Conservation (phyloP, 345 rosid species). For the Mangifera indica region DNA sequence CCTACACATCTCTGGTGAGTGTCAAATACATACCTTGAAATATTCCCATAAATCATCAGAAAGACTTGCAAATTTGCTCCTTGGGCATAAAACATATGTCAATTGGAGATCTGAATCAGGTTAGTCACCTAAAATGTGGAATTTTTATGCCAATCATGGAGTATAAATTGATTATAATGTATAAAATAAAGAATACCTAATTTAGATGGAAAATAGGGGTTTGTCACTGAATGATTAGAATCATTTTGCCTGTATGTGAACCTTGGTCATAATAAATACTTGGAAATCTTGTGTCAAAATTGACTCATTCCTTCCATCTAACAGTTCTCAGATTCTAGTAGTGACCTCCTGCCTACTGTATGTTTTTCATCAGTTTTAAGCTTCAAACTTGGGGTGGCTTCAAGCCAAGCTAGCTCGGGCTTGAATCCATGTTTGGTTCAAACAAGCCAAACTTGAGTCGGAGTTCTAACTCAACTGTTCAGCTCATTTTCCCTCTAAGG, state of each 20-base stretch:
- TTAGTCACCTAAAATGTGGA: neutral
- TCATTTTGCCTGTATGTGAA: neutral
- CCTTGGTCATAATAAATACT: neutral
- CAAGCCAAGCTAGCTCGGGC: no score
- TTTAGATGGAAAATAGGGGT: neutral
- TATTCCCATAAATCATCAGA: neutral
- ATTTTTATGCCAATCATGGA: neutral
- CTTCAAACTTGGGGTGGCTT: no score
- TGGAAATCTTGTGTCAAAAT: neutral
- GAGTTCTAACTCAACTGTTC: no score
- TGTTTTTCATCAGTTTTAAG: neutral
- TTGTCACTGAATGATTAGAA: neutral
- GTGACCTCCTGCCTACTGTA: neutral
- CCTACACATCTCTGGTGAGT: constrained; percentile 86
- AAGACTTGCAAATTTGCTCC: constrained; percentile 2
- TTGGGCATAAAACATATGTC: neutral
- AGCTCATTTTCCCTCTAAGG: no score
- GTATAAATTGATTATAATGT: neutral
- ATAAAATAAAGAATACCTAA: neutral
- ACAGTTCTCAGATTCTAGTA: neutral
- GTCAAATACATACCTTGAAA: constrained; percentile 7
- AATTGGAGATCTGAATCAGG: neutral
- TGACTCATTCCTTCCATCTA: neutral
- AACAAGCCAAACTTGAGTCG: no score
- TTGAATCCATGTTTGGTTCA: no score